These are phyloP conservation scores for Calonectria naviculata DNA, from an alignment of 2,329 filamentous ascomycete genomes.

Conservation along the genomic window DNA sequence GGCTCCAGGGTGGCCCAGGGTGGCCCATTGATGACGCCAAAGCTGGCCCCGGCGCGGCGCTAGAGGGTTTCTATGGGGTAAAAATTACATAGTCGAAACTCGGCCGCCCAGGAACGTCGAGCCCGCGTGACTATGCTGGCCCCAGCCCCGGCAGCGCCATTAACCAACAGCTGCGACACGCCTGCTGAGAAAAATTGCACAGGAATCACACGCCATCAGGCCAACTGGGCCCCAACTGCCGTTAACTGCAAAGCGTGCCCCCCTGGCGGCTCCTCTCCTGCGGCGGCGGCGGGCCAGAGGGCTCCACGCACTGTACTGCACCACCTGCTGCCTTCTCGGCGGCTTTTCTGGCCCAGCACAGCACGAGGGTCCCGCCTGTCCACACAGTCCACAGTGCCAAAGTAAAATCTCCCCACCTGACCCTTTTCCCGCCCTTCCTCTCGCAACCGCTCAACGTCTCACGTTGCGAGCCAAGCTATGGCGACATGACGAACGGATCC, in stretches of 20 bases:
- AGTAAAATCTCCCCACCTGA: constrained; percentile 14
- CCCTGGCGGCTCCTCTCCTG: no score
- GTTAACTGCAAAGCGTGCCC: constrained; percentile 42
- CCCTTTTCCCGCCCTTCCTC: background rate
- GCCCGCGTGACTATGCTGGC: constrained; percentile 40
- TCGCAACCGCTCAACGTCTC: background rate
- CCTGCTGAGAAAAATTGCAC: background rate
- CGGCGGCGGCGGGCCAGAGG: no score
- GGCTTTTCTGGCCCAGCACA: background rate
- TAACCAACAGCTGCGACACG: constrained; percentile 8
- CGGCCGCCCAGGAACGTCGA: constrained; percentile 40
- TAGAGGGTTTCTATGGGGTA: constrained; percentile 43
- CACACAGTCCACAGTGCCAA: no score
- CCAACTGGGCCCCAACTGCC: constrained; percentile 30
- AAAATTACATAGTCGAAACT: constrained; percentile 44
- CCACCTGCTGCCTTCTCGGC: background rate
- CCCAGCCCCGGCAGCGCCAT: constrained; percentile 30
- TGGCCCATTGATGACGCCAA: background rate
- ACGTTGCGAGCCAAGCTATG: constrained; percentile 18
- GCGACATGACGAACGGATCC: constrained; percentile 30
- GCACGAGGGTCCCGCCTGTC: no score
- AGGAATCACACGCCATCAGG: constrained; percentile 37
- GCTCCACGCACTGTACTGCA: background rate
- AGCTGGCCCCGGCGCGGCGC: constrained; percentile 9
- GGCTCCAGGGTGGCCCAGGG: background rate